Base-by-base conservation (phyloP, 495 filamentous ascomycete species). In the Aspergillus panamensis region DNA sequence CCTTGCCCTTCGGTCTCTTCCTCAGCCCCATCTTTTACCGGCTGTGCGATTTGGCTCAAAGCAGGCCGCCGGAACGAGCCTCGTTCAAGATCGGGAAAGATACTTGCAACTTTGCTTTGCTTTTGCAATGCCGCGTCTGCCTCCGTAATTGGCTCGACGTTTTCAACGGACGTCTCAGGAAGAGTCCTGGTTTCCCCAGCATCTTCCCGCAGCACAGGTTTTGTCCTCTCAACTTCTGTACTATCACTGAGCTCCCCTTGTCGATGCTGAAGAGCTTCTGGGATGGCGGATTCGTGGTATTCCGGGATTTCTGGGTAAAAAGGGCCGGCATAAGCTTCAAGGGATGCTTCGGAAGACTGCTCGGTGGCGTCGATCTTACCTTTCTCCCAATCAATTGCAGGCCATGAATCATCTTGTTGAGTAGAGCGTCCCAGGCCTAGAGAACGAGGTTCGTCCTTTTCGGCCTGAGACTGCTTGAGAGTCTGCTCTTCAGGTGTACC, bases 21-120 rank as follows among this genome's bases (percentile, higher is more conserved):
- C 75, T 79, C 65, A 76, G 71, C 71, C 67, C 69, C 69, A 72
- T 75, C 73, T 71, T 75, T 75, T 74, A 63, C 65, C 62, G 68
- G 67, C 67, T 64, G 59, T 35, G 62, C 20, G 40, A 48, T 29
- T 37, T 64, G 61, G 19, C 61, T 64, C 31, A 66, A 20, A 35
- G 47, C 53, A n/a, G 72, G 63, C 54, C 68, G 66, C 4, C 65
- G 65, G 53, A 74, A 76, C 4, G 62, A 61, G 16, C 63, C 70
- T 39, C 74, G 68, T 45, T 76, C 67, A 16, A 78, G 56, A 16
- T 66, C 63, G 17, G 74, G 75, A 42, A 78, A 77, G 17, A 78
- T 63, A 45, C 61, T 71, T 16, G 71, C 67, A 47, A 78, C 66
- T 45, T 69, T 72, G 62, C 49, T 63, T 49, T 55, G 55, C 19